phyloP scores from a whole-genome alignment of 805 yeast species.

The Priceomyces castillae region DNA sequence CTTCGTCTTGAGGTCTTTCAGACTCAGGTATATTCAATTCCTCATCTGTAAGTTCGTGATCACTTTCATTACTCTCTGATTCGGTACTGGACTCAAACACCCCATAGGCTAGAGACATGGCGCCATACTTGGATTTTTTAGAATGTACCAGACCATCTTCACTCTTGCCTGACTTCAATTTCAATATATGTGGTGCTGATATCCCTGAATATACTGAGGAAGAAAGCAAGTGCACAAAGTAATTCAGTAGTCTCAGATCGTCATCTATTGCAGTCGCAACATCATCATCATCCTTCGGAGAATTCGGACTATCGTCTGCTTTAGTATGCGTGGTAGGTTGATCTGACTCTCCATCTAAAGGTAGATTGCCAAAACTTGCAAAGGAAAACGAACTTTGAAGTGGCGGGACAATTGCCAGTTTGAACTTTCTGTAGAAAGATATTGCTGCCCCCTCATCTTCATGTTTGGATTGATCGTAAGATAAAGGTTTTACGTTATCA shows the following conservation, averaged over 20 bases:
- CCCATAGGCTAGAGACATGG: not conserved
- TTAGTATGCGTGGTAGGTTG: not conserved
- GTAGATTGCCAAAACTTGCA: not conserved
- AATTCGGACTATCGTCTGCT: constrained; percentile 8
- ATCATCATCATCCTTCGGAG: constrained; percentile 8
- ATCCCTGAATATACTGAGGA: constrained; percentile 31
- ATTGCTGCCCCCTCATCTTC: constrained; percentile 1
- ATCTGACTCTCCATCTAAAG: constrained; percentile 1
- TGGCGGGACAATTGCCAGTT: constrained; percentile 10
- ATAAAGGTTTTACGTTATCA: too few relatives aligned
- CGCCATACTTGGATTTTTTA: not conserved
- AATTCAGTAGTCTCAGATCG: constrained; percentile 18
- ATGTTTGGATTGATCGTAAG: not conserved
- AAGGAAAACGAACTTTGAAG: constrained; percentile 7
- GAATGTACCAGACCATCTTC: constrained; percentile 3
- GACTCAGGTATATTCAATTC: not conserved
- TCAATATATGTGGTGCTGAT: constrained; percentile 10
- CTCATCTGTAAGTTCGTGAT: not conserved
- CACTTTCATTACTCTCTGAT: not conserved
- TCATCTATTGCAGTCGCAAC: constrained; percentile 15
- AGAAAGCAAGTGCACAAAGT: constrained; percentile 28
- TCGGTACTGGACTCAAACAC: constrained; percentile 1
- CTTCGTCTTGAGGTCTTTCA: not conserved
- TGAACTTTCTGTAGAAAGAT: constrained; percentile 4
- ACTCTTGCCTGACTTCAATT: constrained; percentile 1